phyloP scores from a whole-genome alignment of 371 early-diverging fungal genomes.

The Lichtheimia hyalospora region DNA sequence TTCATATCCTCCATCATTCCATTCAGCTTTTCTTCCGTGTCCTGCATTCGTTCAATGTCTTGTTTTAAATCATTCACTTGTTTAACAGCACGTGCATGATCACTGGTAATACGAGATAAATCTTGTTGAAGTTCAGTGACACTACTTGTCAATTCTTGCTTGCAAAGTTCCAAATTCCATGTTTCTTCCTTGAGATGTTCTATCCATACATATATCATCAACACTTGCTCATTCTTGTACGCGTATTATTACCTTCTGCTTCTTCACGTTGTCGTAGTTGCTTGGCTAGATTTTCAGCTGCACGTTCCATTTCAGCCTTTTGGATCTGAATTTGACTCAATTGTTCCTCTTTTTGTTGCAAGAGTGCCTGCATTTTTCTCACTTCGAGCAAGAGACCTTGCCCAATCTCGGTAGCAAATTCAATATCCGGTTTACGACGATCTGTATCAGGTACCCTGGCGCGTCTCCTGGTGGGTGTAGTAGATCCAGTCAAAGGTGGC shows the following conservation, averaged over 20 bases:
- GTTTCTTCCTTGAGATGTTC: constrained; percentile 62
- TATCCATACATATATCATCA: constrained; percentile 34
- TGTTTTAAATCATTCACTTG: constrained; percentile 53
- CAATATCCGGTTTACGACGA: constrained; percentile 51
- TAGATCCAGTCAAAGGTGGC: constrained; percentile 33
- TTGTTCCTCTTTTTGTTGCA: constrained; percentile 64
- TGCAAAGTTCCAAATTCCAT: constrained; percentile 62
- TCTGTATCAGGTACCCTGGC: constrained; percentile 36
- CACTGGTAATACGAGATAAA: constrained; percentile 48
- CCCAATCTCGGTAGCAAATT: constrained; percentile 56
- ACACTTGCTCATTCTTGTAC: neutral
- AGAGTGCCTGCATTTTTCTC: constrained; percentile 42
- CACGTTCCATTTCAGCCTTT: constrained; percentile 58
- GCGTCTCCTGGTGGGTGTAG: constrained; percentile 41
- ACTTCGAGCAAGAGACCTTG: constrained; percentile 52
- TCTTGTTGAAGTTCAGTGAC: constrained; percentile 55
- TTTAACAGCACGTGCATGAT: constrained; percentile 54
- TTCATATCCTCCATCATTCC: constrained; percentile 54
- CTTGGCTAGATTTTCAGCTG: constrained; percentile 55
- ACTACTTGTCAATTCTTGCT: constrained; percentile 55
- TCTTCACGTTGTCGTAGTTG: constrained; percentile 55
- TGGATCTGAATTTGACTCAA: constrained; percentile 61
- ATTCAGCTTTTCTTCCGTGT: constrained; percentile 61
- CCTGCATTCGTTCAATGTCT: constrained; percentile 65
- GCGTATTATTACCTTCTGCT: constrained; percentile 46